These are phyloP conservation scores for Hymenoscyphus fraxineus DNA, from an alignment of 2,329 filamentous ascomycete species.

Conservation along the genomic window DNA sequence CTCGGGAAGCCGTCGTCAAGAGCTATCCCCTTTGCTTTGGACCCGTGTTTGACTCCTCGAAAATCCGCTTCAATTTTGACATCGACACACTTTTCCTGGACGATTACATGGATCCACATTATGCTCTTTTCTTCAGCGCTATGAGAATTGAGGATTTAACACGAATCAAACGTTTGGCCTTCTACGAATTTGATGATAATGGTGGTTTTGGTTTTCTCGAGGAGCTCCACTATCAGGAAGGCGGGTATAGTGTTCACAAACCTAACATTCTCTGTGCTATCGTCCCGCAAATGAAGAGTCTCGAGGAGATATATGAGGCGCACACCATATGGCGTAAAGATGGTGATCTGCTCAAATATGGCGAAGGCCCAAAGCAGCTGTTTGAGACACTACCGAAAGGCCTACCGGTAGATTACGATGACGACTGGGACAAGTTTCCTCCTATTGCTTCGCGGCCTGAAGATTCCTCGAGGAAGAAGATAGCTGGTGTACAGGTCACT, in stretches of 20 bases:
- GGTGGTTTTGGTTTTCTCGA: no score
- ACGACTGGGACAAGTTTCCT: neutral
- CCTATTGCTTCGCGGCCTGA: neutral
- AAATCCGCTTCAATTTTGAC: slow-evolving; percentile 22
- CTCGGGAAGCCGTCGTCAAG: slow-evolving; percentile 13
- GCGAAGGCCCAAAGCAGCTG: slow-evolving; percentile 1
- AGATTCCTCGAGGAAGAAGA: neutral
- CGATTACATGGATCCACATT: neutral
- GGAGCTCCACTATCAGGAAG: no score
- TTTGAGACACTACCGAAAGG: neutral
- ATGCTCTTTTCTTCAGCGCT: slow-evolving; percentile 11
- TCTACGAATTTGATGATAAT: no score
- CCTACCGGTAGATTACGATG: neutral
- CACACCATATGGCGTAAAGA: neutral
- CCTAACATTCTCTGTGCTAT: neutral
- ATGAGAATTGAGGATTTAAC: slow-evolving; percentile 11
- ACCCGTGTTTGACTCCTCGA: slow-evolving; percentile 7
- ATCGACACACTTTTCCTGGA: slow-evolving; percentile 23
- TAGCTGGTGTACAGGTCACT: neutral
- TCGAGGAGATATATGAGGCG: neutral
- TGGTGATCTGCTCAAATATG: no score
- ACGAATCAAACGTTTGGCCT: slow-evolving; percentile 14
- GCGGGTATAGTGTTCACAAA: neutral
- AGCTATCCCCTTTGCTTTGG: slow-evolving; percentile 22
- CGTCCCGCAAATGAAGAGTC: neutral